Evolutionary conservation across 805 yeast species (phyloP).

Genomic region (Yarrowia osloensis): DNA sequence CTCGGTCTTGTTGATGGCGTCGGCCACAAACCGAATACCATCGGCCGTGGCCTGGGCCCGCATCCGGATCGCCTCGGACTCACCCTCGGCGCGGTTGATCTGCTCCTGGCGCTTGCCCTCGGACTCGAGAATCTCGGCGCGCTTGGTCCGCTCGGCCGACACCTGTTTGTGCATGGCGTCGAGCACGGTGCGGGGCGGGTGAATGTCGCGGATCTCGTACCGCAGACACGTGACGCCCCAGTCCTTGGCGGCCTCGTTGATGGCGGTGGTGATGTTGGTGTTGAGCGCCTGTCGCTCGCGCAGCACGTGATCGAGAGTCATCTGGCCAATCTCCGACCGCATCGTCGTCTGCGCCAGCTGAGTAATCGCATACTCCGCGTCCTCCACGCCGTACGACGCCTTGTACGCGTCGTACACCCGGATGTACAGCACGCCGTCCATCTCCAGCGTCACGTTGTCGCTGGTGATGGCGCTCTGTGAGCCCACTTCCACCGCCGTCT

Average conservation of each 20-base stretch:
- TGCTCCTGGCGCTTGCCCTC: slow-evolving; percentile 81
- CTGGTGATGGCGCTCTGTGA: slow-evolving; percentile 82
- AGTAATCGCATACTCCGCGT: slow-evolving; percentile 79
- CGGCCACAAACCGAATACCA: slow-evolving; percentile 64
- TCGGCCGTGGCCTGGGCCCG: slow-evolving; percentile 74
- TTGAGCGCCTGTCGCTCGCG: slow-evolving; percentile 75
- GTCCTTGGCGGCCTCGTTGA: slow-evolving; percentile 79
- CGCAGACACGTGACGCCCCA: slow-evolving; percentile 87
- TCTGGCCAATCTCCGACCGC: slow-evolving; percentile 85
- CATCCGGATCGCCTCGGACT: slow-evolving; percentile 64
- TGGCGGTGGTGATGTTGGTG: slow-evolving; percentile 69
- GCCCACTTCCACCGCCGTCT: slow-evolving; percentile 82
- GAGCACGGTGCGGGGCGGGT: slow-evolving; percentile 81
- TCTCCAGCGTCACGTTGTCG: slow-evolving; percentile 79
- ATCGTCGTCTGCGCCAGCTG: slow-evolving; percentile 89
- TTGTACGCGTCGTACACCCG: slow-evolving; percentile 78
- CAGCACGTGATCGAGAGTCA: slow-evolving; percentile 75
- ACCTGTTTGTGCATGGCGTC: slow-evolving; percentile 93
- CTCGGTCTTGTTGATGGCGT: slow-evolving; percentile 65
- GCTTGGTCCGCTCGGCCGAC: slow-evolving; percentile 79
- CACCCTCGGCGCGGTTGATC: slow-evolving; percentile 84
- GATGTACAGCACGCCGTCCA: slow-evolving; percentile 81
- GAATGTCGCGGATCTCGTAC: slow-evolving; percentile 84
- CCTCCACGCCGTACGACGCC: slow-evolving; percentile 87
- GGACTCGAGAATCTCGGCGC: slow-evolving; percentile 84